phyloP scores from a whole-genome alignment of 106 monocot species.

The Dioscorea dumetorum region DNA sequence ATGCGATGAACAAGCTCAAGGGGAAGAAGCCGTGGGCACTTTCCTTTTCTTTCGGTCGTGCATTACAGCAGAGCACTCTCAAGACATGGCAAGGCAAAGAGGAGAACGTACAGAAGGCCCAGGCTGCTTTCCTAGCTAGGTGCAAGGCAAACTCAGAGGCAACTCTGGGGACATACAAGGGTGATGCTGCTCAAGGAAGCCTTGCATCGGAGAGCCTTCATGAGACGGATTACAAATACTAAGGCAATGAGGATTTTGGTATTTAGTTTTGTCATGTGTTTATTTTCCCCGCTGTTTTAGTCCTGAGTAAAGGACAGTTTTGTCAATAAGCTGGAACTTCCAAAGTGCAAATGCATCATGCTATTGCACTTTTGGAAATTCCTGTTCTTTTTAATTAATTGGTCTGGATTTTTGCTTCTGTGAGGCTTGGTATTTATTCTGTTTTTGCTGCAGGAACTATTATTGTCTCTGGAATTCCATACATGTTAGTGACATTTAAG shows the following conservation, averaged over 20 bases:
- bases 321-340: too few species aligned
- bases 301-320: too few species aligned
- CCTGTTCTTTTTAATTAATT: too few species aligned
- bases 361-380: too few species aligned
- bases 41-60: constrained; percentile 20
- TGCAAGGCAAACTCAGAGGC: constrained; percentile 27
- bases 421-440: too few species aligned
- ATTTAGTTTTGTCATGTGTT: too few species aligned
- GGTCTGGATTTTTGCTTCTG: too few species aligned
- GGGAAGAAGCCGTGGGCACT: constrained; percentile 18
- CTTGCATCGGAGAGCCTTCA: constrained; percentile 15
- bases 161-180: constrained; percentile 12
- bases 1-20: constrained; percentile 20
- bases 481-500: too few species aligned
- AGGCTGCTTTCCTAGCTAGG: constrained; percentile 16
- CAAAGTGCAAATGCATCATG: too few species aligned
- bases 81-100: constrained; percentile 21
- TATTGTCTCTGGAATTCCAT: too few species aligned
- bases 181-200: constrained; percentile 2
- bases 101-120: constrained; percentile 17
- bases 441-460: too few species aligned
- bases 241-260: not conserved
- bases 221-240: constrained; percentile 16
- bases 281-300: too few species aligned
- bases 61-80: constrained; percentile 22